These are phyloP conservation scores for Xylaria sp. DNA, from an alignment of 2,329 filamentous ascomycete species.

Conservation along the genomic window DNA sequence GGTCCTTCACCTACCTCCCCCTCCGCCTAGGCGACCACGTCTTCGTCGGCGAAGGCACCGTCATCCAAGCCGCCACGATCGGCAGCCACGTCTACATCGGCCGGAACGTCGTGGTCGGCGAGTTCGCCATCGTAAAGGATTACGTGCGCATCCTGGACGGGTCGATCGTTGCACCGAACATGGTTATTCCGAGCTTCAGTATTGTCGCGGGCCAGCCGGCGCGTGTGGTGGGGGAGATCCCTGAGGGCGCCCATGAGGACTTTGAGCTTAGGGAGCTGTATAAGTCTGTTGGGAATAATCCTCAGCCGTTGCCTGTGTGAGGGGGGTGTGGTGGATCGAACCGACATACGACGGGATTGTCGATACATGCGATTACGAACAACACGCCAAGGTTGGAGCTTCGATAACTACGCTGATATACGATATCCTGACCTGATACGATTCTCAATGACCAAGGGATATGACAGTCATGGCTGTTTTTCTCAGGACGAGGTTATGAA, in stretches of 20 bases:
- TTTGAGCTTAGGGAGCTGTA: slow-evolving; percentile 62
- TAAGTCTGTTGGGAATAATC: slow-evolving; percentile 58
- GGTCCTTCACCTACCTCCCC: slow-evolving; percentile 72
- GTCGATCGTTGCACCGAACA: slow-evolving; percentile 75
- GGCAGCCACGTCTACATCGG: slow-evolving; percentile 85
- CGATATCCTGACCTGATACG: no score
- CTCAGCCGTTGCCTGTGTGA: slow-evolving; percentile 36
- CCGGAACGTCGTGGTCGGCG: slow-evolving; percentile 67
- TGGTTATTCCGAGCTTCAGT: slow-evolving; percentile 88
- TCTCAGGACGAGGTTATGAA: no score
- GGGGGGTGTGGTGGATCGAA: not conserved
- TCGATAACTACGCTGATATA: no score
- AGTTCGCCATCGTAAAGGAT: slow-evolving; percentile 90
- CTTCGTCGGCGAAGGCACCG: slow-evolving; percentile 69
- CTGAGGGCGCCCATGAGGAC: slow-evolving; percentile 61
- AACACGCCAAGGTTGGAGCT: no score
- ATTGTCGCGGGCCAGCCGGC: slow-evolving; percentile 83
- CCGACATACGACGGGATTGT: no score
- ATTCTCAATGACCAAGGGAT: no score
- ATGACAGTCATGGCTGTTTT: no score
- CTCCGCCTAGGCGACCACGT: slow-evolving; percentile 93
- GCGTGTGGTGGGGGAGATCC: slow-evolving; percentile 73
- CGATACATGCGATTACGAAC: no score
- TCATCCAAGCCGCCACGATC: slow-evolving; percentile 78
- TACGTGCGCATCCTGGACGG: slow-evolving; percentile 83